Conservation (phyloP, 805 yeast genomes). For the Groenewaldozyma salmanticensis region DNA sequence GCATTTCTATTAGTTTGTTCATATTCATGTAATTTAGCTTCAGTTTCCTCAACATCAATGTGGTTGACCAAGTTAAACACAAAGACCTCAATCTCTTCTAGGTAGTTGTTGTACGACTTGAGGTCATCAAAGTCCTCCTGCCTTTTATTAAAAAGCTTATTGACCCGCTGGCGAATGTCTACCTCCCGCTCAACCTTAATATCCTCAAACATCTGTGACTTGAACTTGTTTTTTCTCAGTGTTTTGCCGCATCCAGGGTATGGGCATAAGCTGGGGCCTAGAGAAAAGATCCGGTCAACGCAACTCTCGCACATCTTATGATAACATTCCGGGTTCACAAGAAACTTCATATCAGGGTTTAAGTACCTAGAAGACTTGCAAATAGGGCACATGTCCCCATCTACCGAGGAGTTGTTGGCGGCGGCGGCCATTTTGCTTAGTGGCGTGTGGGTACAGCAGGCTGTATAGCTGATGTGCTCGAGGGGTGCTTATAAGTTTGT, state of each 20-base stretch:
- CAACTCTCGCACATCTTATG: conserved; percentile 95
- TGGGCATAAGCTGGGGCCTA: conserved; percentile 97
- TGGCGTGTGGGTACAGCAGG: too few species aligned
- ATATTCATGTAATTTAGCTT: conserved; percentile 47
- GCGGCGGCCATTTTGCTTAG: conserved; percentile 2
- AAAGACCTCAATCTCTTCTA: conserved; percentile 76
- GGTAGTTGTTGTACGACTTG: conserved; percentile 59
- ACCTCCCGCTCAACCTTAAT: conserved; percentile 84
- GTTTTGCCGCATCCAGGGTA: conserved; percentile 84
- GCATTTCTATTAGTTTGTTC: conserved; percentile 66
- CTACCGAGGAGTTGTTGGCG: conserved; percentile 8
- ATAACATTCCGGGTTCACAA: conserved; percentile 94
- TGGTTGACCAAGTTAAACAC: conserved; percentile 67
- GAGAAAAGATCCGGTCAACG: conserved; percentile 86
- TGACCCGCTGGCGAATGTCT: conserved; percentile 74
- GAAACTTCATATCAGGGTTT: conserved; percentile 85
- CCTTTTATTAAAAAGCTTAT: conserved; percentile 68
- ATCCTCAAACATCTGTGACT: conserved; percentile 88
- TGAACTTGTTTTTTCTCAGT: conserved; percentile 79
- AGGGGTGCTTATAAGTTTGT: too few species aligned
- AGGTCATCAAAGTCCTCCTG: conserved; percentile 58
- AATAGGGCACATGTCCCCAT: conserved; percentile 82
- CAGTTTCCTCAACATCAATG: conserved; percentile 59
- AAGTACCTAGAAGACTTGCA: conserved; percentile 92
- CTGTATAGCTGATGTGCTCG: too few species aligned